Evolutionary conservation across 352 stramenopile species (phyloP).

Genomic region (Blastocystis hominis): DNA sequence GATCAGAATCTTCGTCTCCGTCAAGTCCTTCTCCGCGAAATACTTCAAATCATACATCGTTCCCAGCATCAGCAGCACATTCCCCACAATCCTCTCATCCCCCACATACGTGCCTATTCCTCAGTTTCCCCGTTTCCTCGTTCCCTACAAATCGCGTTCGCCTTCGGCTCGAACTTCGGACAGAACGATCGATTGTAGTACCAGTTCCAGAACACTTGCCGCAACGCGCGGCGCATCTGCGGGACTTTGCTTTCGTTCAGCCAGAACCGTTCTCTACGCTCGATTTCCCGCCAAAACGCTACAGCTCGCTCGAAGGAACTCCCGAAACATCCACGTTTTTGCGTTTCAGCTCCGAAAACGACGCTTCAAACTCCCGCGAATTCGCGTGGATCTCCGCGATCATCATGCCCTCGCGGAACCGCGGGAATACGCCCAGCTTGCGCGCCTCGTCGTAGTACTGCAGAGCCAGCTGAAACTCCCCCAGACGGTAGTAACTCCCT

Average conservation of each 20-base stretch:
- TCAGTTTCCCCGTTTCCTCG: not conserved
- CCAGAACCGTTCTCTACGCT: slow-evolving; percentile 3
- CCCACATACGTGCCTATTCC: not conserved
- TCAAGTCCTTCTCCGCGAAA: not conserved
- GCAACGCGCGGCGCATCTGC: not conserved
- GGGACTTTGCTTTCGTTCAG: not conserved
- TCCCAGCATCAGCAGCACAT: not conserved
- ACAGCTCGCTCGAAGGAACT: not conserved
- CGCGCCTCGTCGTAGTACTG: slow-evolving; percentile 29
- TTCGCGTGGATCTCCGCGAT: not conserved
- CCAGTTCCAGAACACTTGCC: slow-evolving; percentile 29
- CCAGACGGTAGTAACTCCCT: not conserved
- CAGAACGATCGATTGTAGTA: not conserved
- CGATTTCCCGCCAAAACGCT: not conserved
- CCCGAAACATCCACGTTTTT: not conserved
- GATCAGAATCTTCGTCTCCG: not conserved
- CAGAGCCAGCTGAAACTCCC: not conserved
- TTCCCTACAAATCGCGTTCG: not conserved
- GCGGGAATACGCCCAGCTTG: slow-evolving; percentile 16
- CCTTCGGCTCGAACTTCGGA: slow-evolving; percentile 6
- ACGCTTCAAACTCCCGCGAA: not conserved
- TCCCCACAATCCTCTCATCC: not conserved
- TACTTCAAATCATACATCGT: not conserved
- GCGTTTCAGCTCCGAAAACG: not conserved
- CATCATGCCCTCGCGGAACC: slow-evolving; percentile 26